Evolutionary conservation across 1,284 basidiomycete species (phyloP), one percentile per base, ranked within the genome.

Genomic region (Sutorius eximius): DNA sequence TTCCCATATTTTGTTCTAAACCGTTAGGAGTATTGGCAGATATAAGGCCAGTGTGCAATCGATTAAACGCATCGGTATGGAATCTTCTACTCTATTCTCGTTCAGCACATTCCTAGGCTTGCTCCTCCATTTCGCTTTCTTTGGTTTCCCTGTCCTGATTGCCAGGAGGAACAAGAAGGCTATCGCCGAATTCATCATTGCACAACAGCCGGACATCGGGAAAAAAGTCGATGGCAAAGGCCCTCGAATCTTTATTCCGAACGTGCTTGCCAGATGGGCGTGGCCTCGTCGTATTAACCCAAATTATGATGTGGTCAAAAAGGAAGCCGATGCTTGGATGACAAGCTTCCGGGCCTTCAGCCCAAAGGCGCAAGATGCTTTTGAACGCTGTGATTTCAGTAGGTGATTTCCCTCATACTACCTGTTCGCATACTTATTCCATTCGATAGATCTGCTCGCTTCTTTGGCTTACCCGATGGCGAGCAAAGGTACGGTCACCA

Each of bases 201-300:
- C 6, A 11, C 12, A 20, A 37, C 11, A 18, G 3, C 43, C 46
- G 2, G 5, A 22, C 7, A 9, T 18, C 13, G 16, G 49, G 22
- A 41, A 46, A n/a, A 18, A 20, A 7, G 18, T 4, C 10, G 16
- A 27, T 30, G 27, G 6, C 2, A 24, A n/a, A 33, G 38, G 8
- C 3, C 45, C 50, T 13, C 46, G 44, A 38, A 15, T 62, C 20
- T 65, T 63, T 18, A 10, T 63, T 16, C 61, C 63, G 10, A 38
- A 65, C 15, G 27, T 63, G 7, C 51, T 63, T 30, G 44, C 42
- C 3, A 55, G 49, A 49, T 64, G 61, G 63, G 63, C 61, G 13
- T 63, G 59, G 59, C 46, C 46, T 22, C 61, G 59, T 36, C 59
- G 9, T 8, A 42, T 62, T 1, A 58, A 62, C 36, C 44, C 58